Percentiles rank a stretch among this genome's conserved stretches.
These are phyloP conservation scores for Monilinia polystroma DNA, from an alignment of 2,329 filamentous ascomycete species.

Conservation along the genomic window DNA sequence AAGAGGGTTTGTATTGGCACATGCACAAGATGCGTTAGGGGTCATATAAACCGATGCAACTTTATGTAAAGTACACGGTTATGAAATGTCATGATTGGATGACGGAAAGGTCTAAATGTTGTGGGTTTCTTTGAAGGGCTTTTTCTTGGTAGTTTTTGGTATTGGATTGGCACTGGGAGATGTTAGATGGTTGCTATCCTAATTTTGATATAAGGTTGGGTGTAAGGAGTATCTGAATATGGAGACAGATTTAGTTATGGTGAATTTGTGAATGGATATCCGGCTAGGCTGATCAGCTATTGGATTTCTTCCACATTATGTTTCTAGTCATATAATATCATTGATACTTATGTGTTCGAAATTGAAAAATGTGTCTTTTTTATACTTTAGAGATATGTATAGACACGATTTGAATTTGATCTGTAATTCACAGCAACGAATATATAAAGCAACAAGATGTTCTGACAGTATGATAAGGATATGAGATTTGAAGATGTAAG, in stretches of 20 bases:
- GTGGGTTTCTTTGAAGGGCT: neutral
- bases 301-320: neutral
- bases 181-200: neutral
- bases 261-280: neutral
- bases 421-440: too few relatives aligned
- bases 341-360: neutral
- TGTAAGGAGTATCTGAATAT: neutral
- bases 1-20: too few relatives aligned
- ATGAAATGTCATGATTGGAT: neutral
- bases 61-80: neutral
- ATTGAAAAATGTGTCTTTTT: neutral
- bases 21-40: neutral
- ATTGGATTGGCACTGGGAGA: too few relatives aligned
- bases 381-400: neutral
- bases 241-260: neutral
- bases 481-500: too few relatives aligned
- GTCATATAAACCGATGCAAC: too few relatives aligned
- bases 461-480: too few relatives aligned
- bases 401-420: too few relatives aligned
- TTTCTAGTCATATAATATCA: neutral
- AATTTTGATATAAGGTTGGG: too few relatives aligned
- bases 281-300: neutral
- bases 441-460: too few relatives aligned
- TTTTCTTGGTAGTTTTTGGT: neutral
- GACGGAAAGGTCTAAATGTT: neutral